Base-by-base conservation (phyloP, 2,329 filamentous ascomycete genomes). In the Aspergillus pseudotamarii region DNA sequence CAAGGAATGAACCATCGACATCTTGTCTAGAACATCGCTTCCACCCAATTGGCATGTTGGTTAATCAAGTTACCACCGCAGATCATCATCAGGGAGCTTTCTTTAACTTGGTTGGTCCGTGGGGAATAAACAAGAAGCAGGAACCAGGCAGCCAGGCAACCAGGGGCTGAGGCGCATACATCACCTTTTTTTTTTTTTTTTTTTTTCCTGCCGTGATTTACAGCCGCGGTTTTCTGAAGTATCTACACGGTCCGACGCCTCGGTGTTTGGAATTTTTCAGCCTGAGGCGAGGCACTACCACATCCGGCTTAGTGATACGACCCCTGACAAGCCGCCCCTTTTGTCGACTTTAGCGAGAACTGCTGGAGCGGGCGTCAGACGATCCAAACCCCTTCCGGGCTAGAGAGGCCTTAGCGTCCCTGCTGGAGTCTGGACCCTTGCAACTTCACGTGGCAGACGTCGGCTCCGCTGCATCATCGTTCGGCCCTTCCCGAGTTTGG, bases 401-500 rank as follows among this genome's bases (percentile, higher is more conserved):
- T 66, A 69, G 60, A 23, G 57, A 59, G 45, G 28, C 28, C 51
- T 60, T 68, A 65, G 65, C 57, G 61, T 61, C 55, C 46, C 36
- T 60, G 34, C 61, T 68, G 63, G 64, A 65, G 66, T 69, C 68
- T 70, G 67, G 69, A 70, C 69, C 69, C 66, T 69, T 51, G 67
- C 61, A 57, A 66, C 64, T 67, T 72, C 69, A 72, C 69, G 69
- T 72, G 69, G 69, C 64, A 66, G 66, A 66, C 65, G 63, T 54
- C 61, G 66, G 61, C 67, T 67, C 65, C 66, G 62, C 67, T 59
- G 58, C 59, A 63, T 60, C 65, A 67, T 65, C 64, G 61, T 60
- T 69, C 68, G 69, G 68, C 57, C 67, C 68, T 72, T 71, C 67
- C 69, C 69, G 69, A 71, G 68, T 73, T 68, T 70, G 71, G 72